These are phyloP conservation scores for Linum lewisii DNA, from an alignment of 345 rosid genomes.

Conservation along the genomic window DNA sequence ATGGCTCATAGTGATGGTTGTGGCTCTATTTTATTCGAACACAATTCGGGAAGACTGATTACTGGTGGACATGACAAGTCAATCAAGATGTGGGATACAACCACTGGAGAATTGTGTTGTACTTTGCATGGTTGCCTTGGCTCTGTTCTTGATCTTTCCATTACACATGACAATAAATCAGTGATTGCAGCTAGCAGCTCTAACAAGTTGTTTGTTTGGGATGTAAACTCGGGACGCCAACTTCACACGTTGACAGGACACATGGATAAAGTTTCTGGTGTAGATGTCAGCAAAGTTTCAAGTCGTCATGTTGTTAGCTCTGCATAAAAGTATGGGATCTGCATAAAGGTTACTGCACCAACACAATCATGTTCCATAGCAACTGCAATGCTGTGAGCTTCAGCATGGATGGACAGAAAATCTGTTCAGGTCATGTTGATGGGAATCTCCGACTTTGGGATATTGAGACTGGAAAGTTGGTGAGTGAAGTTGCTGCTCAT, in stretches of 20 bases:
- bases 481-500: constrained; percentile 86
- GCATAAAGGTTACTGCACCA: constrained; percentile 91
- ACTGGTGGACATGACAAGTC: constrained; percentile 85
- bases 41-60: constrained; percentile 61
- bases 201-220: constrained; percentile 89
- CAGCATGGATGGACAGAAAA: constrained; percentile 76
- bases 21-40: constrained; percentile 69
- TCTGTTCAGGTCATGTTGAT: constrained; percentile 93
- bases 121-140: constrained; percentile 78
- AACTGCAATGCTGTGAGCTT: constrained; percentile 82
- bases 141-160: constrained; percentile 74
- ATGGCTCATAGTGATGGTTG: constrained; percentile 94
- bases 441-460: constrained; percentile 96
- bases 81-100: constrained; percentile 87
- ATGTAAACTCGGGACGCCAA: constrained; percentile 60
- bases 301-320: constrained; percentile 83
- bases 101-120: constrained; percentile 46
- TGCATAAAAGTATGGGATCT: constrained; percentile 94
- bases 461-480: constrained; percentile 70
- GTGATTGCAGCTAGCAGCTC: constrained; percentile 95
- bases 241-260: constrained; percentile 90
- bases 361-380: constrained; percentile 78
- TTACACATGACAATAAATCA: constrained; percentile 73
- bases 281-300: constrained; percentile 84
- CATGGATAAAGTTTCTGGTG: constrained; percentile 78